Conservation (phyloP, 768 basidiomycete genomes). For the Termitomyces sp. region DNA sequence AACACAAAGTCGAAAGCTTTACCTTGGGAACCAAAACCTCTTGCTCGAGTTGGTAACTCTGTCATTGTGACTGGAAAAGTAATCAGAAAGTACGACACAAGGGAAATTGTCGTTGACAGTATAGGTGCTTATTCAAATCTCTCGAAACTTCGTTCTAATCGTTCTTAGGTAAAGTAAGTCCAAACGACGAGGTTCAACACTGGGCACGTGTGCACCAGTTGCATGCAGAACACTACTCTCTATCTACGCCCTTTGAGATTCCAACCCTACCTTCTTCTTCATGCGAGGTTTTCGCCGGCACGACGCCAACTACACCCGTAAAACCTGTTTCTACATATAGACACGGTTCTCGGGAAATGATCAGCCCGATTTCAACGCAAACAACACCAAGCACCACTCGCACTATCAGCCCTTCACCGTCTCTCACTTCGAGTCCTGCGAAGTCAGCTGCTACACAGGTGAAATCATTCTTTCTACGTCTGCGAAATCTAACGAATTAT, state of each 20-base stretch:
- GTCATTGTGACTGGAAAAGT: slow-evolving; percentile 46
- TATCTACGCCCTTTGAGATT: slow-evolving; percentile 45
- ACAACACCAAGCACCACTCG: slow-evolving; percentile 11
- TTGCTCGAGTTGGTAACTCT: slow-evolving; percentile 40
- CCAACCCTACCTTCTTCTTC: slow-evolving; percentile 20
- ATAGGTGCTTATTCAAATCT: slow-evolving; percentile 39
- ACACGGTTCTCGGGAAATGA: not conserved
- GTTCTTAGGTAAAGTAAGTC: slow-evolving; percentile 35
- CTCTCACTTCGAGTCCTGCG: slow-evolving; percentile 22
- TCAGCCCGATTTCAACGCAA: slow-evolving; percentile 16
- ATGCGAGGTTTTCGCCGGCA: not conserved
- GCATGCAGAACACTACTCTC: slow-evolving; percentile 48
- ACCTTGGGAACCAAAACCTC: slow-evolving; percentile 21
- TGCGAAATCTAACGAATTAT: not conserved
- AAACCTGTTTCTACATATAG: slow-evolving; percentile 1
- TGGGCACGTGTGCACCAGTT: slow-evolving; percentile 46
- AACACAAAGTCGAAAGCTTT: slow-evolving; percentile 8
- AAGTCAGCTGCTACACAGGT: slow-evolving; percentile 14
- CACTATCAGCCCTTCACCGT: slow-evolving; percentile 11
- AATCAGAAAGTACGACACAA: slow-evolving; percentile 29
- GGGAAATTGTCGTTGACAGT: slow-evolving; percentile 41
- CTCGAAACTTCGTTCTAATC: not conserved
- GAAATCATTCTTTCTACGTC: not conserved
- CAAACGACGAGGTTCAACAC: slow-evolving; percentile 57
- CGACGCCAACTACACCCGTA: not conserved